These are phyloP conservation scores for Moesziomyces sp. DNA, from an alignment of 1,284 basidiomycete genomes.

Conservation along the genomic window DNA sequence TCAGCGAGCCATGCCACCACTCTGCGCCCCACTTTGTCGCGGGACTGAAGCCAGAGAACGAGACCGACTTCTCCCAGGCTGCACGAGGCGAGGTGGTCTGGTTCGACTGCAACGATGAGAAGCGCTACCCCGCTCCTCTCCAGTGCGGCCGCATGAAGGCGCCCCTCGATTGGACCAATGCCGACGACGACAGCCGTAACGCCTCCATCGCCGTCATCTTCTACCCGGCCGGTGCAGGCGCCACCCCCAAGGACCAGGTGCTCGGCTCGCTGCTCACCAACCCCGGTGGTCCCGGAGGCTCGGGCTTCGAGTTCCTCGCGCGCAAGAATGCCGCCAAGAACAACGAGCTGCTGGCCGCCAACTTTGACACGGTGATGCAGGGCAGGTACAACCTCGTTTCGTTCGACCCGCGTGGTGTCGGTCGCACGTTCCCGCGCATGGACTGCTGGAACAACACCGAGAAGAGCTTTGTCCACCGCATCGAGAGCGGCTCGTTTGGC, in stretches of 20 bases:
- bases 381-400: conserved; percentile 51
- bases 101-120: conserved; percentile 41
- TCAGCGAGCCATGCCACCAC: conserved; percentile 13
- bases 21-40: conserved; percentile 12
- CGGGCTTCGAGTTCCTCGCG: conserved; percentile 41
- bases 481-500: conserved; percentile 33
- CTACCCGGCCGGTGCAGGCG: conserved; percentile 50
- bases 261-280: conserved; percentile 51
- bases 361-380: conserved; percentile 42
- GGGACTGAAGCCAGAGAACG: conserved; percentile 21
- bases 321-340: conserved; percentile 28
- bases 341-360: conserved; percentile 26
- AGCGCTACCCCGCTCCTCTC: conserved; percentile 37
- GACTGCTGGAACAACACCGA: conserved; percentile 47
- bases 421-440: conserved; percentile 42
- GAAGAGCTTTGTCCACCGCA: conserved; percentile 32
- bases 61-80: conserved; percentile 44
- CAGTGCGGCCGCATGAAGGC: conserved; percentile 53
- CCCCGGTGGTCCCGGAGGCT: conserved; percentile 54
- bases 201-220: conserved; percentile 50
- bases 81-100: conserved; percentile 41
- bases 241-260: conserved; percentile 36
- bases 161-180: conserved; percentile 52
- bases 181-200: conserved; percentile 36
- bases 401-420: conserved; percentile 52